A percentile compares a stretch with the other conserved stretches of the same genome.
Evolutionary conservation across 257 asterid species (phyloP).

Genomic region (Nemophila menziesii): DNA sequence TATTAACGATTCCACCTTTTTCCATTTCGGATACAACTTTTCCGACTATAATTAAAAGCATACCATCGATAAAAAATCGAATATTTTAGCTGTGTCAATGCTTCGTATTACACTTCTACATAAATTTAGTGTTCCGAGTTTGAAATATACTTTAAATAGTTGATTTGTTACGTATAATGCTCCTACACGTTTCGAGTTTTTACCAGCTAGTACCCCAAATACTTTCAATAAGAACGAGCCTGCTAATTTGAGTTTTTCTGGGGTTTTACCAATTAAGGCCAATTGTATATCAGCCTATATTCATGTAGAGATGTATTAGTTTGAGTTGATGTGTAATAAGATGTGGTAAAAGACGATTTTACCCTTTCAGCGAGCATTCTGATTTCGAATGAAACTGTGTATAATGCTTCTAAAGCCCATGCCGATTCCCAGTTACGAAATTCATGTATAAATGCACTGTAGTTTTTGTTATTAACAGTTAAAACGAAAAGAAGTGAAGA

Average conservation of each 20-base stretch:
- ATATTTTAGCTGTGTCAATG: slow-evolving; percentile 87
- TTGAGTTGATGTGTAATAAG: slow-evolving; percentile 4
- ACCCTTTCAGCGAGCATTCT: slow-evolving; percentile 93
- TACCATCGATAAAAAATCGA: slow-evolving; percentile 69
- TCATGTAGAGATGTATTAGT: slow-evolving; percentile 21
- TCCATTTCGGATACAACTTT: slow-evolving; percentile 57
- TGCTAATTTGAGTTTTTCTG: slow-evolving; percentile 87
- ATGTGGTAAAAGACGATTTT: too few species aligned
- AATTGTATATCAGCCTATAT: slow-evolving; percentile 83
- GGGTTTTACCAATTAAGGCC: slow-evolving; percentile 74
- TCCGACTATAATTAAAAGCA: slow-evolving; percentile 65
- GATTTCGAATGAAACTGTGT: slow-evolving; percentile 69
- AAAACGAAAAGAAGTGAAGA: slow-evolving; percentile 10
- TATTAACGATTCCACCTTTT: slow-evolving; percentile 46
- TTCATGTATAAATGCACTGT: slow-evolving; percentile 91
- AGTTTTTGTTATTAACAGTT: slow-evolving; percentile 35
- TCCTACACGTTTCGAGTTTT: slow-evolving; percentile 90
- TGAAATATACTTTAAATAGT: slow-evolving; percentile 83
- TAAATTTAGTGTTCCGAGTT: slow-evolving; percentile 85
- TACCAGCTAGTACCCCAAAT: slow-evolving; percentile 92
- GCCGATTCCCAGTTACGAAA: slow-evolving; percentile 97
- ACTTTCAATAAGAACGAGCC: slow-evolving; percentile 97
- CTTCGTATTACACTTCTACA: slow-evolving; percentile 97
- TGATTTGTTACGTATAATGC: slow-evolving; percentile 92
- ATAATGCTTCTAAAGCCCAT: slow-evolving; percentile 92